A percentile compares a stretch with the other conserved stretches of the same genome.
These are phyloP conservation scores for Colletotrichum gloeosporioides DNA, from an alignment of 2,329 filamentous ascomycete genomes.

Conservation along the genomic window DNA sequence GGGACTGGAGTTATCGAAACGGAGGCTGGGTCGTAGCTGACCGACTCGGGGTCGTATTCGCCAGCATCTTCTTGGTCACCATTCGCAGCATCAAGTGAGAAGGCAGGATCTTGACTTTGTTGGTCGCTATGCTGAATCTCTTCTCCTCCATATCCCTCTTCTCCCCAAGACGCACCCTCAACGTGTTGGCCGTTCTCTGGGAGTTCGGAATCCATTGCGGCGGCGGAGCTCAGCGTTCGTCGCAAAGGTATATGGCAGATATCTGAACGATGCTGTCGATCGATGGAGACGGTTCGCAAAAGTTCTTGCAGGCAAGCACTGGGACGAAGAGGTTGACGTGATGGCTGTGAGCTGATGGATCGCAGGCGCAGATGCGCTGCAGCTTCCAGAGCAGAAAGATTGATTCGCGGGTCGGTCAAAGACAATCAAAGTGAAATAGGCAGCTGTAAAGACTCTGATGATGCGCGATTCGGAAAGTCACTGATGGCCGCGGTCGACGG, in stretches of 20 bases:
- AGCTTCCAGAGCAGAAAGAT: background rate
- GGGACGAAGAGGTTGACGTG: background rate
- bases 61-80: conserved; percentile 46
- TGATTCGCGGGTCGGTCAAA: background rate
- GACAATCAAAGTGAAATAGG: background rate
- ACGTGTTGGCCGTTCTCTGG: conserved; percentile 27
- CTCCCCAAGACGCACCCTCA: conserved; percentile 53
- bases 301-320: background rate
- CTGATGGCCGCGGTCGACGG: background rate
- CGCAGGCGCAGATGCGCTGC: conserved; percentile 10
- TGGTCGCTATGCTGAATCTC: conserved; percentile 61
- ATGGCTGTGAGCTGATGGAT: background rate
- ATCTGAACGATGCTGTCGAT: background rate
- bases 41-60: conserved; percentile 56
- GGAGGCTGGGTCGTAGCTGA: conserved; percentile 56
- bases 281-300: background rate
- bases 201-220: conserved; percentile 21
- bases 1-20: conserved; percentile 43
- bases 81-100: conserved; percentile 49
- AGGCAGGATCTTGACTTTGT: conserved; percentile 54
- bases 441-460: background rate
- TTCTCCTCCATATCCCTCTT: conserved; percentile 58
- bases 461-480: background rate
- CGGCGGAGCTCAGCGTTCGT: background rate
- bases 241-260: background rate